Evolutionary conservation across 352 stramenopile genomes (phyloP), one percentile per base, ranked within the genome.

Genomic region (Globisporangium solare): DNA sequence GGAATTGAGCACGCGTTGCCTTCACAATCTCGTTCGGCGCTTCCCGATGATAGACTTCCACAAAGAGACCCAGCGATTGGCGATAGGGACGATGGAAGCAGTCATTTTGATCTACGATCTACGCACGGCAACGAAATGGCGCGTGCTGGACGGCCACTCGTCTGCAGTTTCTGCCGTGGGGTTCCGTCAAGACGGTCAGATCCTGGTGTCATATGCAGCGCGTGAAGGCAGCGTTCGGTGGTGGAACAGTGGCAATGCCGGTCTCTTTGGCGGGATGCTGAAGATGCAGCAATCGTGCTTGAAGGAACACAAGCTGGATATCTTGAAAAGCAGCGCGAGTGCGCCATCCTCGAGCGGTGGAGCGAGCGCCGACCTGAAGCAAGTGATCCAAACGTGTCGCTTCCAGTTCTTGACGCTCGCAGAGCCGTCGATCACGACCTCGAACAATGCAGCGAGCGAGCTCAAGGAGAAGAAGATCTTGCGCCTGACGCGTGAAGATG

Each of bases 1-100:
- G 0, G 63, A 85, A 8, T 58, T 93, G 40, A 92, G 82, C 54
- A 96, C 85, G 13, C 69, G 81, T 0, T 92, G 83, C 45, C 70
- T 96, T 0, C 84, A 95, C 51, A 78, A 86, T 41, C 66, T 96
- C 2, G 87, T 96, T 1, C 79, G 78, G 17, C 71, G 83, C 14
- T 96, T 94, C 53, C 85, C 85, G 2, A 95, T 95, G 86, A 71
- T 94, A 1, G 83, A 92, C 47, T 96, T 96, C 53, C 87, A 96
- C 66, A 84, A 89, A 55, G 72, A 92, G 43, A 93, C 85, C 3
- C 87, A 96, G 64, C 79, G 87, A 6, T 71, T 96, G 5, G 87
- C 86, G 13, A 62, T 95, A 6, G 87, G 85, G 3, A 94, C 85
- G 8, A 91, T 95, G 79, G 87, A 95, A 8, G 83, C 84, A 2